Conservation (phyloP, 2,329 filamentous ascomycete genomes). For the Cercospora sp. region DNA sequence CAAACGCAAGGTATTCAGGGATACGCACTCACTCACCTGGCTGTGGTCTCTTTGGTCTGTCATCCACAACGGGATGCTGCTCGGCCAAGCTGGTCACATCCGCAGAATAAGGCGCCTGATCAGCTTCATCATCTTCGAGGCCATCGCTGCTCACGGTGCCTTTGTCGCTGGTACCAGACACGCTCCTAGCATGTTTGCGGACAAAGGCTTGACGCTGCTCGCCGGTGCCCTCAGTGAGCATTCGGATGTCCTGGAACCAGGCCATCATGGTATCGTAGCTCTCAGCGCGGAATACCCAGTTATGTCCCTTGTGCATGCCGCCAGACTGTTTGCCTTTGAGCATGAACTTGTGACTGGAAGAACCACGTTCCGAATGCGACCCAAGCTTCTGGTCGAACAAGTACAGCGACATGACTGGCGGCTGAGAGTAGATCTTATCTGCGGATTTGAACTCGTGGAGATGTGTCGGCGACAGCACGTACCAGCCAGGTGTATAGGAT, state of each 20-base stretch:
- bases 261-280: conserved; percentile 92
- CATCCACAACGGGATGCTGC: conserved; percentile 40
- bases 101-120: conserved; percentile 64
- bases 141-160: conserved; percentile 70
- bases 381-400: conserved; percentile 93
- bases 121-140: conserved; percentile 68
- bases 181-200: conserved; percentile 73
- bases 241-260: conserved; percentile 92
- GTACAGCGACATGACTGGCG: conserved; percentile 94
- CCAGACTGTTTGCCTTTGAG: conserved; percentile 95
- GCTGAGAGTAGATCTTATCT: conserved; percentile 77
- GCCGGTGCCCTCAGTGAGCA: conserved; percentile 80
- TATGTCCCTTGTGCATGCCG: conserved; percentile 78
- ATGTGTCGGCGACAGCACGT: conserved; percentile 93
- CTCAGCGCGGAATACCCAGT: conserved; percentile 68
- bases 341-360: conserved; percentile 94
- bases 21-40: conserved; percentile 65
- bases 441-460: conserved; percentile 99
- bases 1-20: conserved; percentile 27
- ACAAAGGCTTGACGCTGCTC: conserved; percentile 89
- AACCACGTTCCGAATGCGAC: conserved; percentile 78
- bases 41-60: conserved; percentile 67
- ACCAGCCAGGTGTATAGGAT: conserved; percentile 96
- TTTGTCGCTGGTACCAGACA: conserved; percentile 63
- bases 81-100: conserved; percentile 49